A percentile compares a stretch with the other conserved stretches of the same genome.
Conservation (phyloP, 257 asterid species). For the Linderniella brevidens region DNA sequence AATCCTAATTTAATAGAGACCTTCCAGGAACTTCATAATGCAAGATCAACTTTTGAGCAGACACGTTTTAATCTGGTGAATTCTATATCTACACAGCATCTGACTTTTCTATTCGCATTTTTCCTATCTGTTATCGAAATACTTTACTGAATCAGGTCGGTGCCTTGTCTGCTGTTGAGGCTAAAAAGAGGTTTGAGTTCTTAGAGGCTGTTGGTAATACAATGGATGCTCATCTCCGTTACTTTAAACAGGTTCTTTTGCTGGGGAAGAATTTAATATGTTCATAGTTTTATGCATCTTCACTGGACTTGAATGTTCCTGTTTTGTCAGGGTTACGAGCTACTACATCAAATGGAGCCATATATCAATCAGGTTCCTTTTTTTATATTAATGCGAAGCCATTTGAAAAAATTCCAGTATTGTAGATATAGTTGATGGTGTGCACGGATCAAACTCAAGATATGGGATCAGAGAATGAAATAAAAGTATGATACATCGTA, state of each 20-base stretch:
- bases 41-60: constrained; percentile 76
- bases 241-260: constrained; percentile 55
- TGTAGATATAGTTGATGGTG: too few relatives aligned
- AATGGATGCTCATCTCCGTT: constrained; percentile 83
- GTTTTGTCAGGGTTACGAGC: constrained; percentile 68
- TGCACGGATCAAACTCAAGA: too few relatives aligned
- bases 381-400: neutral
- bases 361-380: constrained; percentile 62
- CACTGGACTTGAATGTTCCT: constrained; percentile 16
- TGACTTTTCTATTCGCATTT: too few relatives aligned
- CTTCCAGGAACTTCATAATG: constrained; percentile 95
- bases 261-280: constrained; percentile 4
- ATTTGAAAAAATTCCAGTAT: neutral
- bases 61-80: constrained; percentile 87
- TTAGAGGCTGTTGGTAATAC: constrained; percentile 78
- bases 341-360: constrained; percentile 92
- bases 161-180: constrained; percentile 76
- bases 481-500: too few relatives aligned
- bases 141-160: constrained; percentile 34
- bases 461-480: too few relatives aligned
- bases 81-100: constrained; percentile 12
- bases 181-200: constrained; percentile 77
- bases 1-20: constrained; percentile 86
- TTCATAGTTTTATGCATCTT: constrained; percentile 8
- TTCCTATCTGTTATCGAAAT: too few relatives aligned